These are phyloP conservation scores for Dendrocalamus latiflorus DNA, from an alignment of 202 grass and related monocot genomes.

Conservation along the genomic window DNA sequence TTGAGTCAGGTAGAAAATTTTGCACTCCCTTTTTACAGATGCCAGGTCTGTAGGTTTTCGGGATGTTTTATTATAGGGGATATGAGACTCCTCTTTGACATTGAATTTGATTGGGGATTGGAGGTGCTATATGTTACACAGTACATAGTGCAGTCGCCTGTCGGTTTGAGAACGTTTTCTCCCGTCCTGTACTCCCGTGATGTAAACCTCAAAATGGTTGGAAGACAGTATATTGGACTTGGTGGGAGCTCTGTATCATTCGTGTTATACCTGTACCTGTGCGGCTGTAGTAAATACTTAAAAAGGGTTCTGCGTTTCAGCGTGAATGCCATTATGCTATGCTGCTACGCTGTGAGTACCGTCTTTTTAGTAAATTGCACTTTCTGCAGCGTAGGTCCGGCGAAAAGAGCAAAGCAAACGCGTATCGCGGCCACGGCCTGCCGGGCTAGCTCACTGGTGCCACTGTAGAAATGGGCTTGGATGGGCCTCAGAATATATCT, in stretches of 20 bases:
- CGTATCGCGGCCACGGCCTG: neutral
- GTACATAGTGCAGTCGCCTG: slow-evolving; percentile 28
- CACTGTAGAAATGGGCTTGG: neutral
- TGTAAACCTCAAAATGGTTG: slow-evolving; percentile 13
- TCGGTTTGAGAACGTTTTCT: slow-evolving; percentile 9
- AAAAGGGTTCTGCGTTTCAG: neutral
- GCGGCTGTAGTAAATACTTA: neutral
- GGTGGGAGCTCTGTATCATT: slow-evolving; percentile 24
- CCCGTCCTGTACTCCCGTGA: neutral
- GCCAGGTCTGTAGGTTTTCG: neutral
- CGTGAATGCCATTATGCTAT: neutral
- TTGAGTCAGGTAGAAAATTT: slow-evolving; percentile 28
- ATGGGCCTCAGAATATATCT: neutral
- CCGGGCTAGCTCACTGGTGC: neutral
- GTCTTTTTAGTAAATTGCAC: no score
- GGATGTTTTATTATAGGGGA: slow-evolving; percentile 12
- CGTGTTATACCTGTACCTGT: neutral
- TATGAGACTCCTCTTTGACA: neutral
- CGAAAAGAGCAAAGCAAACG: no score
- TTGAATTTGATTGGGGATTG: neutral
- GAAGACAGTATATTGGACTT: neutral
- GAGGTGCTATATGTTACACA: slow-evolving; percentile 20
- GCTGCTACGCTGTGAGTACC: neutral
- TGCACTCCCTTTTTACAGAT: slow-evolving; percentile 22
- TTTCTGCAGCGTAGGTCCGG: no score